Base-by-base conservation (phyloP, 768 basidiomycete species). In the Hemileccinum rubropunctum region DNA sequence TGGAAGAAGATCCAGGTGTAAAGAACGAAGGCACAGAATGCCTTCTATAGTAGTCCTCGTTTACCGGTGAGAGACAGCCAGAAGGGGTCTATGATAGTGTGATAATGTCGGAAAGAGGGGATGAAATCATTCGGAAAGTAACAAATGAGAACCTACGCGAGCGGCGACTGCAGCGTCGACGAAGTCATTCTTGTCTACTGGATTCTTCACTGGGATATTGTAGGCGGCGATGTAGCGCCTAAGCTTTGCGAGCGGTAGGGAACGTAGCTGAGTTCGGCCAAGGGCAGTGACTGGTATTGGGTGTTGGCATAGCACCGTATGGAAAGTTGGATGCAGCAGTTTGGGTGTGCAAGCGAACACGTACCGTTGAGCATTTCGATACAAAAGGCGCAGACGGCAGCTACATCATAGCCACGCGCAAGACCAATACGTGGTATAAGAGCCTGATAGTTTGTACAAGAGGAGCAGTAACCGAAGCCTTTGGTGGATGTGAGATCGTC, bases 111-210 rank as follows among this genome's bases (percentile, higher is more conserved):
- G 49, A 27, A 20, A 9, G 35, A 21, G 26, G 21, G 27, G 7
- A 26, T 45, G 23, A 42, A 48, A 15, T 21, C 30, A 10, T 33
- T n/a, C 3, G 33, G 18, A 42, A 20, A 28, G 33, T 11, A 37
- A n/a, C 7, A n/a, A 17, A 39, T 13, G 37, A 35, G 15, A n/a
- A 68, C 80, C 47, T 60, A 88, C 88, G 61, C 61, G 66, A 36
- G 67, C 68, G 21, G 64, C 64, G 1, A 88, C 39, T 40, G 87
- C 77, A 35, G 73, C 79, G 44, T 88, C 84, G 34, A 91, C 80
- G 39, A 91, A 69, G 62, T 91, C 88, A 45, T 87, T 83, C 67
- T 91, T 91, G 65, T 91, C 89, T 14, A 89, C 73, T 2, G 82
- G 79, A 42, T 78, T 76, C 48, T 75, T 78, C 15, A 79, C 74